These are phyloP conservation scores for Patellifolia procumbens DNA, from an alignment of 179 eudicot genomes.

Conservation along the genomic window DNA sequence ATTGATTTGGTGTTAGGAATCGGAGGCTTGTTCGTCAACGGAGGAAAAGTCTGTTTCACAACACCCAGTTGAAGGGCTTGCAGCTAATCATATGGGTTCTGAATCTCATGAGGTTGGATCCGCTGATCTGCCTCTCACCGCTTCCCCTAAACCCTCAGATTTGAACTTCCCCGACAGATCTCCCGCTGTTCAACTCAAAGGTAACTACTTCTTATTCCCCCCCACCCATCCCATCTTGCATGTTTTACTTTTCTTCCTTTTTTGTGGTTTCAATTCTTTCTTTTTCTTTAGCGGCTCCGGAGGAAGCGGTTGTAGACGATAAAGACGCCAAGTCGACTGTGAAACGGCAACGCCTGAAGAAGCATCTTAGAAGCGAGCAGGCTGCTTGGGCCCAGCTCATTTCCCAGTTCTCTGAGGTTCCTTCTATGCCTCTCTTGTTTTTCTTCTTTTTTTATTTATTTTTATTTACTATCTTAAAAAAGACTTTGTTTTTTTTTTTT, in stretches of 20 bases:
- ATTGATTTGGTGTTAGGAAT: slow-evolving; percentile 42
- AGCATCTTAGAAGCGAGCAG: slow-evolving; percentile 39
- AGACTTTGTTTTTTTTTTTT: too few species aligned
- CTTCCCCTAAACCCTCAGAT: slow-evolving; percentile 39
- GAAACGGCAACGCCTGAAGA: slow-evolving; percentile 52
- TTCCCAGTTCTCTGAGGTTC: slow-evolving; percentile 78
- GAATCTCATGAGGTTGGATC: slow-evolving; percentile 51
- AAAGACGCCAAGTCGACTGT: slow-evolving; percentile 44
- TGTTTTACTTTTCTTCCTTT: not conserved
- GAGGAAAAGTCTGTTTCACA: slow-evolving; percentile 37
- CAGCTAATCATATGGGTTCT: slow-evolving; percentile 32
- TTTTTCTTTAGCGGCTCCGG: slow-evolving; percentile 26
- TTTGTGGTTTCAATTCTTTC: not conserved
- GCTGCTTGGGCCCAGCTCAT: slow-evolving; percentile 84
- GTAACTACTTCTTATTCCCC: slow-evolving; percentile 33
- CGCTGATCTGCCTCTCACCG: slow-evolving; percentile 45
- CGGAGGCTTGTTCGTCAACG: slow-evolving; percentile 57
- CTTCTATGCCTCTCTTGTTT: not conserved
- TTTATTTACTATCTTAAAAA: too few species aligned
- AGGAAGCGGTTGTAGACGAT: slow-evolving; percentile 40
- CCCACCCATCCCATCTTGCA: too few species aligned
- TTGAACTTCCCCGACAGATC: slow-evolving; percentile 42
- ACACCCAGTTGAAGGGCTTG: slow-evolving; percentile 24
- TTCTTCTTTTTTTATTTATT: not conserved
- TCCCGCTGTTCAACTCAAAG: slow-evolving; percentile 38